Evolutionary conservation across 495 filamentous ascomycete species (phyloP).

Genomic region (Penicillium riverlandense): DNA sequence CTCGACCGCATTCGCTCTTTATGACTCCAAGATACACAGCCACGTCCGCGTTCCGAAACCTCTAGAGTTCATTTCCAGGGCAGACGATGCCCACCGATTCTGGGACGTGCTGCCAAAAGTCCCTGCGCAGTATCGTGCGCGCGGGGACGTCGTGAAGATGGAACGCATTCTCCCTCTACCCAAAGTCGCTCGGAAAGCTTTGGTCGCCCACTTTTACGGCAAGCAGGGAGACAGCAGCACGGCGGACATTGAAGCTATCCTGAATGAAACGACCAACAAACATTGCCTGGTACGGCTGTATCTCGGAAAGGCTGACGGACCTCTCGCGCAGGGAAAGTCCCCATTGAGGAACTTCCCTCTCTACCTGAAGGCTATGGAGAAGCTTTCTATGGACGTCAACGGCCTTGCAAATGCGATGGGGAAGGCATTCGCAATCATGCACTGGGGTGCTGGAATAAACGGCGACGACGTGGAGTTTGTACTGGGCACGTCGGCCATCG

Average conservation of each 20-base stretch:
- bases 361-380: constrained; percentile 1
- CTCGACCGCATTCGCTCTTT: constrained; percentile 1
- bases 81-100: not conserved
- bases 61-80: not conserved
- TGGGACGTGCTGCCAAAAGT: constrained; percentile 3
- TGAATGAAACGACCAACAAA: constrained; percentile 3
- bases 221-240: not conserved
- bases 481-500: constrained; percentile 1
- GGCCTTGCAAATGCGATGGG: constrained; percentile 3
- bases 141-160: constrained; percentile 1
- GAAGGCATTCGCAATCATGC: constrained; percentile 7
- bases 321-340: too few species aligned
- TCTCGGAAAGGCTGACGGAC: constrained; percentile 26
- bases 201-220: not conserved
- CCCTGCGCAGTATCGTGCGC: not conserved
- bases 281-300: constrained; percentile 7
- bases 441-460: constrained; percentile 6
- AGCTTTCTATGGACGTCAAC: not conserved
- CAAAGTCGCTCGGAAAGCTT: constrained; percentile 2
- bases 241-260: not conserved
- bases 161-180: constrained; percentile 6
- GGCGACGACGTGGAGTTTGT: constrained; percentile 14
- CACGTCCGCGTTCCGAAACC: constrained; percentile 1
- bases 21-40: not conserved
- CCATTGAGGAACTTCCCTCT: constrained; percentile 4